Conservation (phyloP, 2,329 filamentous ascomycete species). For the Aureobasidium sp. region DNA sequence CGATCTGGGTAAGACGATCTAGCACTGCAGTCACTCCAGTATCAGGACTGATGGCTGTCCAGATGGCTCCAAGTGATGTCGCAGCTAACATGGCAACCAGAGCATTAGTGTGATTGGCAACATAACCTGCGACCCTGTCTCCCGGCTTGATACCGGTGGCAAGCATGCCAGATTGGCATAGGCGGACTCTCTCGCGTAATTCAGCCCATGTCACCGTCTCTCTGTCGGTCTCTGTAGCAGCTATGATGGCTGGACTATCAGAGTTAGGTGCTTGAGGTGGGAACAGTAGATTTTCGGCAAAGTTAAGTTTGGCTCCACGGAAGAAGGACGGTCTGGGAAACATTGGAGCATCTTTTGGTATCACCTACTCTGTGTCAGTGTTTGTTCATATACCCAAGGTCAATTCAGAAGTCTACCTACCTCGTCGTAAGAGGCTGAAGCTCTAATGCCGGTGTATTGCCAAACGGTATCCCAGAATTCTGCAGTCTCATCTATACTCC, state of each 20-base stretch:
- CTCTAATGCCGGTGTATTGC: constrained; percentile 70
- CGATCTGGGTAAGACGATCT: constrained; percentile 78
- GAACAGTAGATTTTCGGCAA: constrained; percentile 89
- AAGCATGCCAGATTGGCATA: constrained; percentile 64
- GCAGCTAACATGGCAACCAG: constrained; percentile 82
- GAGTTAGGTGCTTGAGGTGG: constrained; percentile 55
- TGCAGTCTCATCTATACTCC: constrained; percentile 71
- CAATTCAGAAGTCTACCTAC: constrained; percentile 36
- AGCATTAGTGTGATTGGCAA: constrained; percentile 84
- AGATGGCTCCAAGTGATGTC: constrained; percentile 75
- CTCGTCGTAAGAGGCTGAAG: constrained; percentile 55
- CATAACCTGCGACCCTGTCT: constrained; percentile 62
- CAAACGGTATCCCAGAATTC: constrained; percentile 82
- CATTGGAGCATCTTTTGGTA: constrained; percentile 61
- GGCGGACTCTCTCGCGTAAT: constrained; percentile 68
- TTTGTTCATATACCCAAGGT: neutral
- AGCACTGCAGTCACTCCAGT: constrained; percentile 86
- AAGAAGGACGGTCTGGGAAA: constrained; percentile 89
- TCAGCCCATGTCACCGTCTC: constrained; percentile 69
- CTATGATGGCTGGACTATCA: constrained; percentile 63
- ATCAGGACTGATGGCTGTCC: constrained; percentile 90
- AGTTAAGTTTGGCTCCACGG: constrained; percentile 70
- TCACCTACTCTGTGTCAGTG: constrained; percentile 47
- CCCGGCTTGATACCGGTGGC: constrained; percentile 56
- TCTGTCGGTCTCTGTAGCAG: constrained; percentile 65